Conservation (phyloP, 2,329 filamentous ascomycete genomes). For the Lachnellula cervina region DNA sequence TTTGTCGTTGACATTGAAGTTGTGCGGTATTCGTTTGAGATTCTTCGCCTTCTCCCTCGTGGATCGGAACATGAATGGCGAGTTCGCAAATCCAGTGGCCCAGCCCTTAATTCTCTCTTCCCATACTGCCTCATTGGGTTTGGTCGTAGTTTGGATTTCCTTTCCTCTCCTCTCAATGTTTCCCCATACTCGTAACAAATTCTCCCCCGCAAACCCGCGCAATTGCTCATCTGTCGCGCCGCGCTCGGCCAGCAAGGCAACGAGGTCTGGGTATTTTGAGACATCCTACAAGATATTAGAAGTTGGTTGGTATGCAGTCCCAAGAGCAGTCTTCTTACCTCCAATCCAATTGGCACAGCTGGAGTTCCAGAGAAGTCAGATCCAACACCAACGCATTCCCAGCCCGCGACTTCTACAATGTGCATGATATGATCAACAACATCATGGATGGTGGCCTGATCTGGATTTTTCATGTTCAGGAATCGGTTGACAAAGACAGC, state of each 20-base stretch:
- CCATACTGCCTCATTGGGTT: conserved; percentile 4
- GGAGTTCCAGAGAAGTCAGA: neutral
- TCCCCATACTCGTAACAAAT: conserved; percentile 50
- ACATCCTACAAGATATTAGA: conserved; percentile 50
- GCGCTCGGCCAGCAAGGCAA: conserved; percentile 43
- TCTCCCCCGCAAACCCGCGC: conserved; percentile 53
- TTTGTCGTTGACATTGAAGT: conserved; percentile 1
- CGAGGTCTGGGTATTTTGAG: conserved; percentile 54
- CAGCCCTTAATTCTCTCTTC: neutral
- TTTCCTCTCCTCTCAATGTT: neutral
- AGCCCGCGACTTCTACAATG: conserved; percentile 58
- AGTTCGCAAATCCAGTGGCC: conserved; percentile 2
- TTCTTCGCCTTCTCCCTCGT: neutral
- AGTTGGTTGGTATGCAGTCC: too few relatives aligned
- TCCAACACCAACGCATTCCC: conserved; percentile 60
- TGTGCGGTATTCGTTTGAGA: neutral
- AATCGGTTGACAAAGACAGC: conserved; percentile 21
- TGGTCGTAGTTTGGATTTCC: neutral
- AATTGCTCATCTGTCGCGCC: conserved; percentile 55
- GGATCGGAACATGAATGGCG: conserved; percentile 2
- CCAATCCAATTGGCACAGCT: neutral
- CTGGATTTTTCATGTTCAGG: conserved; percentile 39
- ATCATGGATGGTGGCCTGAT: conserved; percentile 51
- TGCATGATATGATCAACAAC: conserved; percentile 60
- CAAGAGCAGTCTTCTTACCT: neutral